Percentiles rank a stretch among this genome's conserved stretches.
Evolutionary conservation across 2,329 filamentous ascomycete species (phyloP).

Genomic region (Xylogone sp.): DNA sequence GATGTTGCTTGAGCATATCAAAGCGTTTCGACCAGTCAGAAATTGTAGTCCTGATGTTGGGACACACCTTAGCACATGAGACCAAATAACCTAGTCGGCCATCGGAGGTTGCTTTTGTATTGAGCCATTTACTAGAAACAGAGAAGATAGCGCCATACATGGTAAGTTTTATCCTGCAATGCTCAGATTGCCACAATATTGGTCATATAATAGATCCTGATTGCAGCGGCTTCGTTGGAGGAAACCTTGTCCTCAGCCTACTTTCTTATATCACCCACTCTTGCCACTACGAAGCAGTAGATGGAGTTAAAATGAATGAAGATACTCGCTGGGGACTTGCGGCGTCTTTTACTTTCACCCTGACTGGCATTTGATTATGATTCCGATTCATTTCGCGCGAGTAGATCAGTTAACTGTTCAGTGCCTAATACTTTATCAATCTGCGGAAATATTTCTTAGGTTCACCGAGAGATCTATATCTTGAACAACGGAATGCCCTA

Average conservation of each 20-base stretch:
- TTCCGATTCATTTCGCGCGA: conserved; percentile 37
- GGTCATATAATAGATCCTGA: conserved; percentile 52
- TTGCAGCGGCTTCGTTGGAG: conserved; percentile 80
- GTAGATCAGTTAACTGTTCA: conserved; percentile 47
- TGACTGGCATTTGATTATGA: conserved; percentile 49
- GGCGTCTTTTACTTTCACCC: conserved; percentile 49
- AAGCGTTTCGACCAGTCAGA: not conserved
- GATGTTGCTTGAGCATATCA: not conserved
- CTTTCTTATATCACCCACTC: conserved; percentile 50
- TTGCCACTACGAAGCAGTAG: conserved; percentile 46
- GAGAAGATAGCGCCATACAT: not conserved
- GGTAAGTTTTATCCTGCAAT: not conserved
- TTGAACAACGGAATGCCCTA: conserved; percentile 43
- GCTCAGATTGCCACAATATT: not conserved
- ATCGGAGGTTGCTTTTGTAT: conserved; percentile 9
- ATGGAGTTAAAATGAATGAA: conserved; percentile 29
- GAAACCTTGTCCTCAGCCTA: conserved; percentile 59
- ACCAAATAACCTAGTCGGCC: conserved; percentile 12
- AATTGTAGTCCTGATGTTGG: conserved; percentile 6
- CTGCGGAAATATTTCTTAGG: conserved; percentile 47
- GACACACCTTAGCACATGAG: conserved; percentile 14
- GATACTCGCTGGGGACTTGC: conserved; percentile 34
- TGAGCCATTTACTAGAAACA: conserved; percentile 8
- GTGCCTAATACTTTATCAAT: conserved; percentile 32
- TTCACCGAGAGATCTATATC: conserved; percentile 33